These are phyloP conservation scores for Torrubiellomyces zombiae DNA, from an alignment of 2,329 filamentous ascomycete genomes.

Conservation along the genomic window DNA sequence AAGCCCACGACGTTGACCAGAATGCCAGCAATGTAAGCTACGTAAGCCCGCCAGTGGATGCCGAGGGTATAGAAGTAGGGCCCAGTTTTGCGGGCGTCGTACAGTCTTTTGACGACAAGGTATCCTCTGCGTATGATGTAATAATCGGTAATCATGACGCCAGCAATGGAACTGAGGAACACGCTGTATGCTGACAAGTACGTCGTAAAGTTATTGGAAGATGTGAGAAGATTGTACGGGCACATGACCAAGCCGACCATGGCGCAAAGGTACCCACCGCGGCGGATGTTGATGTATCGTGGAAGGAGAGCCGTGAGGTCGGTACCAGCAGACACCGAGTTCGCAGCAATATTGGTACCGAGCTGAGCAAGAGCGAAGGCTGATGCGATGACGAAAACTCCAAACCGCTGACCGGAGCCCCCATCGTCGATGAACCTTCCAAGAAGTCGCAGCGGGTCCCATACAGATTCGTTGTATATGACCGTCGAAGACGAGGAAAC, in stretches of 20 bases:
- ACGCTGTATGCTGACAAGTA: slow-evolving; percentile 87
- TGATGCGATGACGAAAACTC: slow-evolving; percentile 55
- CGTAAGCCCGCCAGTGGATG: slow-evolving; percentile 70
- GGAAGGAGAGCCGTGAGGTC: slow-evolving; percentile 70
- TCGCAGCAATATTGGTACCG: slow-evolving; percentile 76
- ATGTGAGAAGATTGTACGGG: slow-evolving; percentile 63
- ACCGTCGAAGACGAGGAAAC: slow-evolving; percentile 57
- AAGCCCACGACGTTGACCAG: slow-evolving; percentile 87
- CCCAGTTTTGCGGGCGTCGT: slow-evolving; percentile 47
- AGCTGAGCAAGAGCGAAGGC: slow-evolving; percentile 67
- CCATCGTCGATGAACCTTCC: slow-evolving; percentile 53
- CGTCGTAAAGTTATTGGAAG: slow-evolving; percentile 71
- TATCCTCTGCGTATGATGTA: slow-evolving; percentile 74
- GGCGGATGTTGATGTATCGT: slow-evolving; percentile 67
- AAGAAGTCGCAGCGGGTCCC: slow-evolving; percentile 56
- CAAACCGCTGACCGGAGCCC: slow-evolving; percentile 51
- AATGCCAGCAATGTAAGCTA: slow-evolving; percentile 68
- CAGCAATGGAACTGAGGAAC: slow-evolving; percentile 83
- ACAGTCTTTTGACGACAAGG: slow-evolving; percentile 61
- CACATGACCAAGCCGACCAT: slow-evolving; percentile 69
- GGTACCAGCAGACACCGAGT: slow-evolving; percentile 68
- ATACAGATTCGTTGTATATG: slow-evolving; percentile 50
- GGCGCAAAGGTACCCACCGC: slow-evolving; percentile 76
- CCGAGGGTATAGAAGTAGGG: slow-evolving; percentile 63
- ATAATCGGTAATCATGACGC: slow-evolving; percentile 82